A percentile compares a stretch with the other conserved stretches of the same genome.
These are phyloP conservation scores for Zizania palustris DNA, from an alignment of 202 grass and related monocot genomes.

Conservation along the genomic window DNA sequence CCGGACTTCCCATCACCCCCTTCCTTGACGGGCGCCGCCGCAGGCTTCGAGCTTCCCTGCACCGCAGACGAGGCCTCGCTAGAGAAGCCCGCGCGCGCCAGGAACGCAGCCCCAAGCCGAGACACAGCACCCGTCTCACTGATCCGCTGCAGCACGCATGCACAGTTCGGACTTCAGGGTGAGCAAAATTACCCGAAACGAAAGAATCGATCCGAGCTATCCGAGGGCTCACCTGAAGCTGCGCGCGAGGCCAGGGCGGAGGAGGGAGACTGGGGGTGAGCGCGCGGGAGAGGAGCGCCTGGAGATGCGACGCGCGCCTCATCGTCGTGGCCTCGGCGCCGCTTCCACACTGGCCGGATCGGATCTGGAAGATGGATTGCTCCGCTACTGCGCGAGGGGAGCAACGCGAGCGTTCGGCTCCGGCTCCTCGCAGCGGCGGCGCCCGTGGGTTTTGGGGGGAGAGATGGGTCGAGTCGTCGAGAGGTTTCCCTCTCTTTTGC, in stretches of 20 bases:
- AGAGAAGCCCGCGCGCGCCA: conserved; percentile 17
- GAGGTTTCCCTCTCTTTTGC: not conserved
- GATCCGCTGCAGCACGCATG: not conserved
- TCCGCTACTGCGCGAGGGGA: not conserved
- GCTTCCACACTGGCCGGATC: not conserved
- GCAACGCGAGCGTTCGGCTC: not conserved
- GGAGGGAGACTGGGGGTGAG: not conserved
- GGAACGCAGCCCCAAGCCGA: conserved; percentile 3
- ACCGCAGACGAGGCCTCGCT: not conserved
- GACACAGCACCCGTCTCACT: not conserved
- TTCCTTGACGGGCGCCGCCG: not conserved
- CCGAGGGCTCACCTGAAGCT: not conserved
- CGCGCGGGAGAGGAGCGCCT: conserved; percentile 33
- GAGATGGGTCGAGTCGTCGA: not conserved
- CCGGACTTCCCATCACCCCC: conserved; percentile 27
- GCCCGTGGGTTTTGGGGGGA: conserved; percentile 29
- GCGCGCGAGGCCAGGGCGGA: not conserved
- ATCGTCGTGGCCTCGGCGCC: conserved; percentile 3
- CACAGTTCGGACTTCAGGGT: not conserved
- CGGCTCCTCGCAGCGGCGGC: not conserved
- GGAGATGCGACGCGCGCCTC: conserved; percentile 20
- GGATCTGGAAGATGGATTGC: not conserved
- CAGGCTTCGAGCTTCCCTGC: conserved; percentile 30
- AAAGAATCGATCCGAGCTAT: too few relatives aligned
- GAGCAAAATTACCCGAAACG: too few relatives aligned